phyloP scores from a whole-genome alignment of 306 rosid species.

The Dryas alaskensis region DNA sequence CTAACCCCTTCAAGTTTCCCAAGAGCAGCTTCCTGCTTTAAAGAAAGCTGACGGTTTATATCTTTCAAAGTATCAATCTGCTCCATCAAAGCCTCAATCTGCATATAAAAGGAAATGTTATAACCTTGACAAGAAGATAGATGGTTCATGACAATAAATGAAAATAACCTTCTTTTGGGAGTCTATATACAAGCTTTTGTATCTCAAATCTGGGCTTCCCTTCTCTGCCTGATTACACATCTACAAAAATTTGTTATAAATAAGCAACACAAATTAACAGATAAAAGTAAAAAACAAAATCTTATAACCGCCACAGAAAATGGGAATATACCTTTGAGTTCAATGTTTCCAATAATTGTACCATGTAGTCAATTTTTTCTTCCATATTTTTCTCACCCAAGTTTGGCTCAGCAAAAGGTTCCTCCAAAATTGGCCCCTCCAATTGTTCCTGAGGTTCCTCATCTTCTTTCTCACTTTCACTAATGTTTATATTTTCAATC shows the following conservation, averaged over 20 bases:
- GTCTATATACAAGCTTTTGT: slow-evolving; percentile 44
- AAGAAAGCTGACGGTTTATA: slow-evolving; percentile 45
- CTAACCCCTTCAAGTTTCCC: slow-evolving; percentile 72
- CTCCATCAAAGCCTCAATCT: slow-evolving; percentile 45
- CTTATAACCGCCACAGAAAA: neutral
- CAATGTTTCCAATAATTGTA: slow-evolving; percentile 38
- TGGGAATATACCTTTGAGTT: slow-evolving; percentile 45
- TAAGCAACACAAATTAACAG: neutral
- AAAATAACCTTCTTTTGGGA: slow-evolving; percentile 59
- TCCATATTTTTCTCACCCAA: slow-evolving; percentile 25
- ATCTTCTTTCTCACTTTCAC: slow-evolving; percentile 40
- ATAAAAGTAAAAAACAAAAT: slow-evolving; percentile 1
- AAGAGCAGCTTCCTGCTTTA: slow-evolving; percentile 49
- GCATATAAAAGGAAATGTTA: slow-evolving; percentile 15
- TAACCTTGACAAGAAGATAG: slow-evolving; percentile 5
- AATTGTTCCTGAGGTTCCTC: slow-evolving; percentile 36
- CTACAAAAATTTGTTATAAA: slow-evolving; percentile 7
- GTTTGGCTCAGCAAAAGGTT: slow-evolving; percentile 7
- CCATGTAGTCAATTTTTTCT: slow-evolving; percentile 44
- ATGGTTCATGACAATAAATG: neutral
- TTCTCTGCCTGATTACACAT: slow-evolving; percentile 36
- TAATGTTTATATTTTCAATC: slow-evolving; percentile 27
- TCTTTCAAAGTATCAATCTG: slow-evolving; percentile 53
- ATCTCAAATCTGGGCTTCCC: slow-evolving; percentile 23
- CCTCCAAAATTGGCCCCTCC: slow-evolving; percentile 1